phyloP scores from a whole-genome alignment of 2,329 filamentous ascomycete genomes.

The Aspergillus tanneri region DNA sequence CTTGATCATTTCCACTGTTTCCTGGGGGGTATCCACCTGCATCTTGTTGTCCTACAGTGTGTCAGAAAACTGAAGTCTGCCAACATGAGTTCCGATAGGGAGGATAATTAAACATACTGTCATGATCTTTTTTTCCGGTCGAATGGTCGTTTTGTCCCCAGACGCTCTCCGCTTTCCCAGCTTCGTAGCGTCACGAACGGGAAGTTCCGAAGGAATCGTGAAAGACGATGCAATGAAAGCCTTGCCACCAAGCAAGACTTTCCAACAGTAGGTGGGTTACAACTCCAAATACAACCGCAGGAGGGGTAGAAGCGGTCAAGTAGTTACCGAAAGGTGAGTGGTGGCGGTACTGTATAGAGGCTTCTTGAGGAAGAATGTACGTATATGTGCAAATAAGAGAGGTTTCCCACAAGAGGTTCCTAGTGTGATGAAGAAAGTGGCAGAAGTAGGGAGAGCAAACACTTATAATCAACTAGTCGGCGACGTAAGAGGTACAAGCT shows the following conservation, averaged over 20 bases:
- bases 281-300: constrained; percentile 29
- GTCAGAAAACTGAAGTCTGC: constrained; percentile 5
- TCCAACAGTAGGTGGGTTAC: constrained; percentile 28
- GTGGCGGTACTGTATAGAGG: constrained; percentile 8
- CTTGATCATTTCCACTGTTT: constrained; percentile 61
- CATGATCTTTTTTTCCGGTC: constrained; percentile 55
- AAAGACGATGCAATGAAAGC: constrained; percentile 38
- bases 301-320: constrained; percentile 24
- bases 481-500: constrained; percentile 24
- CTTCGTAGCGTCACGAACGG: constrained; percentile 47
- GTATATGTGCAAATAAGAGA: background rate
- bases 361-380: background rate
- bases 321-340: constrained; percentile 11
- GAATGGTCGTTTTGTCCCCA: constrained; percentile 46
- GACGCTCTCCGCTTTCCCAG: constrained; percentile 56
- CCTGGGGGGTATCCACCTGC: constrained; percentile 60
- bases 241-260: constrained; percentile 45
- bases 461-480: constrained; percentile 9
- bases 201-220: constrained; percentile 46
- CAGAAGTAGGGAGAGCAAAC: constrained; percentile 12
- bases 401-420: background rate
- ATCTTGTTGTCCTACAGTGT: constrained; percentile 54
- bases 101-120: constrained; percentile 38
- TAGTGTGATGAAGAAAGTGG: background rate
- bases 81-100: background rate